These are phyloP conservation scores for Mycotypha africana DNA, from an alignment of 371 early-diverging fungal genomes.

Conservation along the genomic window DNA sequence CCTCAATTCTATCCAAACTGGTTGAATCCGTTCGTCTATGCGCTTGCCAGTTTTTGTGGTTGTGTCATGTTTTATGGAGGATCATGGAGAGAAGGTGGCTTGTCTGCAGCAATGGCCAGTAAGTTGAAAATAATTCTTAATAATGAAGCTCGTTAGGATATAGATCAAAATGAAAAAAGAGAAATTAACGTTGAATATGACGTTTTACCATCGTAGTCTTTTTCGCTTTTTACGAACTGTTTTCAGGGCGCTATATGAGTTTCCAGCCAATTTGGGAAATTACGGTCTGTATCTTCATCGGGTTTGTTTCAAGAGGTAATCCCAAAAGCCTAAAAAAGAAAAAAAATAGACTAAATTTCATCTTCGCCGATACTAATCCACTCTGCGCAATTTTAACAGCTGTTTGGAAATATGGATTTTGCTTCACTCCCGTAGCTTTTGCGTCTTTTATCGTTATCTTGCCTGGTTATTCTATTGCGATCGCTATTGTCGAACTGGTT, in stretches of 20 bases:
- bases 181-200: not conserved
- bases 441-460: slow-evolving; percentile 55
- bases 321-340: slow-evolving; percentile 2
- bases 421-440: slow-evolving; percentile 47
- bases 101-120: slow-evolving; percentile 41
- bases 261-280: slow-evolving; percentile 62
- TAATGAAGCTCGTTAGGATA: too few species aligned
- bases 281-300: slow-evolving; percentile 63
- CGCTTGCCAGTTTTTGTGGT: slow-evolving; percentile 43
- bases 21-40: slow-evolving; percentile 47
- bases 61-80: slow-evolving; percentile 45
- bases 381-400: too few species aligned
- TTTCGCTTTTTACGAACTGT: slow-evolving; percentile 36
- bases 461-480: slow-evolving; percentile 72
- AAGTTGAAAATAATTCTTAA: too few species aligned
- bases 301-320: slow-evolving; percentile 53
- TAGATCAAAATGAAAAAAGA: not conserved
- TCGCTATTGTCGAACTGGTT: slow-evolving; percentile 74
- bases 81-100: slow-evolving; percentile 30
- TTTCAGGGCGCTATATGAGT: slow-evolving; percentile 31
- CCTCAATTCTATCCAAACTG: slow-evolving; percentile 45
- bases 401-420: slow-evolving; percentile 27
- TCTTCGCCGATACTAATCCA: not conserved
- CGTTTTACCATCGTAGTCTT: slow-evolving; percentile 15
- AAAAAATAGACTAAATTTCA: not conserved